Conservation (phyloP, 2,329 filamentous ascomycete species). For the Camillea tinctor region DNA sequence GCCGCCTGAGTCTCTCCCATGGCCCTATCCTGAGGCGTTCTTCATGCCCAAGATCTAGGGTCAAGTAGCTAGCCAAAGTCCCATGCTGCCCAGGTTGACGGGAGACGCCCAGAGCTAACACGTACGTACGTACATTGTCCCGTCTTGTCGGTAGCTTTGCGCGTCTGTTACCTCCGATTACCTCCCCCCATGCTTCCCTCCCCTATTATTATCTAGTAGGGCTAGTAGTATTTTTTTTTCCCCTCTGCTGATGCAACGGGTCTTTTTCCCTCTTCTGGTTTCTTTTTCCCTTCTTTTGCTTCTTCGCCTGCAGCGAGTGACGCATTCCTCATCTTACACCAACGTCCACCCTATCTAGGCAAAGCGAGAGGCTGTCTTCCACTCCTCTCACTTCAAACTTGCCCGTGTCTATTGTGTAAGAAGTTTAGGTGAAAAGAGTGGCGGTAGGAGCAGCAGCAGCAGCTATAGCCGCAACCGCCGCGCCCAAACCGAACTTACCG, state of each 20-base stretch:
- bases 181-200: neutral
- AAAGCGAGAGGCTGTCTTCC: conserved; percentile 1
- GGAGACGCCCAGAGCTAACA: neutral
- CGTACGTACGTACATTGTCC: neutral
- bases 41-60: conserved; percentile 16
- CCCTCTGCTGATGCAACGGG: conserved; percentile 1
- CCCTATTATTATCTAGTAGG: neutral
- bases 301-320: neutral
- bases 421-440: conserved; percentile 18
- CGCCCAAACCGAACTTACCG: conserved; percentile 14
- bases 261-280: conserved; percentile 1
- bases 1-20: conserved; percentile 16
- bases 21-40: conserved; percentile 6
- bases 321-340: neutral
- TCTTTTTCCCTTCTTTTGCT: neutral
- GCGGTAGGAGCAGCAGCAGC: conserved; percentile 20
- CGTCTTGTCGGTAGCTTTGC: neutral
- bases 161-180: neutral
- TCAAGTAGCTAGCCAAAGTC: conserved; percentile 1
- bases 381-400: conserved; percentile 12
- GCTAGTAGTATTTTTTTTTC: neutral
- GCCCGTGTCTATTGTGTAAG: conserved; percentile 21
- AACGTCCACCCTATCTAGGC: neutral
- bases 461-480: conserved; percentile 7
- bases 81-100: conserved; percentile 2